Evolutionary conservation across 2,329 filamentous ascomycete species (phyloP).

Genomic region (Colletotrichum sojae): DNA sequence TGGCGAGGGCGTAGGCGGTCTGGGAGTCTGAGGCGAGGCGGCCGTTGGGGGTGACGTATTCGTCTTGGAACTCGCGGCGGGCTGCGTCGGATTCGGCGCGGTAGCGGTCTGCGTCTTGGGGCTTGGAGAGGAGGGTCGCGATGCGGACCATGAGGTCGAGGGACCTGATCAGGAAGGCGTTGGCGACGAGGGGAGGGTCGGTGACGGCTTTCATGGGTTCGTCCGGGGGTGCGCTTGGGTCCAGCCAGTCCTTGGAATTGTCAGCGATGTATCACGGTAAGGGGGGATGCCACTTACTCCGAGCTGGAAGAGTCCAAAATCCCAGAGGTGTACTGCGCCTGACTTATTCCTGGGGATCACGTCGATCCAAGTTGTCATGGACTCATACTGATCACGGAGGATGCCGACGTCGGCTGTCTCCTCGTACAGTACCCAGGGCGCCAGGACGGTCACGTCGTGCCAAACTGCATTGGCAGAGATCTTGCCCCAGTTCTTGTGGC

Average conservation of each 20-base stretch:
- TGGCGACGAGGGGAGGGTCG: constrained; percentile 48
- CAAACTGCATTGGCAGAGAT: constrained; percentile 41
- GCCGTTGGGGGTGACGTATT: constrained; percentile 43
- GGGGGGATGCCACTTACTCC: neutral
- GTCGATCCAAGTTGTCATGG: constrained; percentile 19
- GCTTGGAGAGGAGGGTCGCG: constrained; percentile 8
- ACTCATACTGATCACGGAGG: constrained; percentile 18
- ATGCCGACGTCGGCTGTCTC: constrained; percentile 18
- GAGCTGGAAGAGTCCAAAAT: constrained; percentile 2
- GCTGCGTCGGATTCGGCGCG: neutral
- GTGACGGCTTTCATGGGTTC: constrained; percentile 48
- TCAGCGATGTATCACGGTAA: neutral
- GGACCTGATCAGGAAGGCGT: constrained; percentile 48
- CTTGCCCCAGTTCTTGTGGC: constrained; percentile 28
- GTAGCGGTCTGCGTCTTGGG: neutral
- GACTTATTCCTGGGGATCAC: constrained; percentile 15
- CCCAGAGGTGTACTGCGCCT: constrained; percentile 24
- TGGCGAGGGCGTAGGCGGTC: constrained; percentile 43
- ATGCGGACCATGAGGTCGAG: constrained; percentile 6
- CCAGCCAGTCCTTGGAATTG: constrained; percentile 47
- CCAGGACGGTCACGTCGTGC: constrained; percentile 29
- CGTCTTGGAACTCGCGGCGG: constrained; percentile 42
- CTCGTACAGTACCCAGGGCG: constrained; percentile 31
- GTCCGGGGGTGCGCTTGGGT: constrained; percentile 48
- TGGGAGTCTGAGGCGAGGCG: constrained; percentile 42